Base-by-base conservation (phyloP, 805 yeast genomes). In the Candida nonsorbophila region DNA sequence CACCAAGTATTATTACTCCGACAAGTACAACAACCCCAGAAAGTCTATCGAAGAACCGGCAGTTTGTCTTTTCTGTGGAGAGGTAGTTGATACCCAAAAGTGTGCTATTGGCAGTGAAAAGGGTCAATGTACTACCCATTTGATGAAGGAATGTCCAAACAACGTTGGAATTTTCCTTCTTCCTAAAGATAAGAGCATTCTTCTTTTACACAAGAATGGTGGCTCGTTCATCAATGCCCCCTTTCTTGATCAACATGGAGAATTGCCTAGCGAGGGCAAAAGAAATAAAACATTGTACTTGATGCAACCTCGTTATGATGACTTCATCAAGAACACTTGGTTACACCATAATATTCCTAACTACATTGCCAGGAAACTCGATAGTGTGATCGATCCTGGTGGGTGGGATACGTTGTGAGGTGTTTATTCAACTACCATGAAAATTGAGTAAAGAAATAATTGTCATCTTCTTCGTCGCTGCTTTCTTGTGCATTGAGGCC, bases 141-240 rank as follows among this genome's bases (percentile, higher is more conserved):
- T 58, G 33, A 54, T 63, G 28, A 66, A 71, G 50, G 79, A 78
- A 36, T 83, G 94, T 47, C 62, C 71, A 20, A 74, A 72, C 29
- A 69, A 74, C 27, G 55, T 63, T n/a, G 95, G 95, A 0, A 69
- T 86, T 0, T 86, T 78, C 41, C 55, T 86, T 26, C 46, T 84
- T 2, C 90, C 94, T 2, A 75, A 79, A 40, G 80, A 78, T 38
- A 70, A 84, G 38, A 60, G 79, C 8, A 47, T 84, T 15, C 55
- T 86, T 29, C 48, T 85, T 19, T 49, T 90, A 26, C 73, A 82
- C 34, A 76, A 75, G 28, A 81, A 79, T 6, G 79, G 82, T 20
- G 98, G 98, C 0, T 76, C 95, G 1, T 90, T 90, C 51, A 68
- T 74, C 36, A 77, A 77, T 19, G 81, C 94, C 3, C 97, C 97